A percentile compares a stretch with the other conserved stretches of the same genome.
These are phyloP conservation scores for Sarocladium kiliense DNA, from an alignment of 2,329 filamentous ascomycete genomes.

Conservation along the genomic window DNA sequence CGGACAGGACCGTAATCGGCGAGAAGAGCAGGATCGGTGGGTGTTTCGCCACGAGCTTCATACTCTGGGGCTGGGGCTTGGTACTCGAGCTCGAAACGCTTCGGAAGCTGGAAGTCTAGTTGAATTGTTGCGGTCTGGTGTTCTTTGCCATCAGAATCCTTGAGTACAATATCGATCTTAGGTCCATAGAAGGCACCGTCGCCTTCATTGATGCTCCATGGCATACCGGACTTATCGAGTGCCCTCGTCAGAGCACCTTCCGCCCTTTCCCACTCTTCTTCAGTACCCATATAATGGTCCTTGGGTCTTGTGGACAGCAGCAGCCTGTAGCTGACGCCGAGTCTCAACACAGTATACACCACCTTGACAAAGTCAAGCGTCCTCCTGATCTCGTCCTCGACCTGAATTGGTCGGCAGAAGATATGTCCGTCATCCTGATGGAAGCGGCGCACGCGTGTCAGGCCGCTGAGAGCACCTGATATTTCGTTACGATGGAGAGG, in stretches of 20 bases:
- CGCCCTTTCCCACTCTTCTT: constrained; percentile 55
- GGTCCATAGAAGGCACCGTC: constrained; percentile 90
- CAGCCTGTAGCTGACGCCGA: constrained; percentile 66
- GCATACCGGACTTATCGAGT: constrained; percentile 60
- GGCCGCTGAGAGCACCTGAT: constrained; percentile 72
- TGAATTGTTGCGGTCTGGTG: constrained; percentile 88
- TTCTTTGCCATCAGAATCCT: constrained; percentile 75
- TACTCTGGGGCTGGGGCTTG: constrained; percentile 60
- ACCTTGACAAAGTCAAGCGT: constrained; percentile 71
- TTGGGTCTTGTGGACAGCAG: constrained; percentile 73
- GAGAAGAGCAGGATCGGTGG: constrained; percentile 41
- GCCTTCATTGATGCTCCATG: constrained; percentile 72
- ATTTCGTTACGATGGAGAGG: constrained; percentile 83
- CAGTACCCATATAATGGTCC: constrained; percentile 70
- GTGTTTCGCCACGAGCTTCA: constrained; percentile 48
- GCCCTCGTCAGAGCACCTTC: constrained; percentile 34
- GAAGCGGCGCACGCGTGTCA: constrained; percentile 80
- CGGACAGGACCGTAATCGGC: constrained; percentile 51
- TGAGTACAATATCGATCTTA: constrained; percentile 83
- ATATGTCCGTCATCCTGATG: constrained; percentile 91
- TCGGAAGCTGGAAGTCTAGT: constrained; percentile 83
- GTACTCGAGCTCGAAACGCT: constrained; percentile 74
- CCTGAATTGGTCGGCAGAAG: constrained; percentile 75
- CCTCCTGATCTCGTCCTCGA: constrained; percentile 66
- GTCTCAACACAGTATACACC: constrained; percentile 63